Evolutionary conservation across 768 basidiomycete genomes (phyloP).

Genomic region (Pleurotus salmoneostramineus): DNA sequence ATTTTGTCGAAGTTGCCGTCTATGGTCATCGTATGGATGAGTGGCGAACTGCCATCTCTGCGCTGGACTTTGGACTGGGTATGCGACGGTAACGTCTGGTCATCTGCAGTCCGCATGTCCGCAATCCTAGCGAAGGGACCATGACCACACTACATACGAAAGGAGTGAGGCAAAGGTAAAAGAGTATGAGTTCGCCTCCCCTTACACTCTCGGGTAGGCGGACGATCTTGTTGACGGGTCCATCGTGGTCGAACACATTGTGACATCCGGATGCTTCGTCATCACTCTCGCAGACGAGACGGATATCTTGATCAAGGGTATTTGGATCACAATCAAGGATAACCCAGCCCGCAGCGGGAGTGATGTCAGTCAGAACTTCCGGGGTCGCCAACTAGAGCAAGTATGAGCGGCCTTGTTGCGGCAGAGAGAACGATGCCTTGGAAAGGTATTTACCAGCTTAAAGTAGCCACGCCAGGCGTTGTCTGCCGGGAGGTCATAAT

Average conservation of each 20-base stretch:
- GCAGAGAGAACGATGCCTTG: background rate
- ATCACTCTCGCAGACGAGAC: slow-evolving; percentile 1
- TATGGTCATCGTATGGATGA: background rate
- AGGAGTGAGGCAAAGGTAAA: background rate
- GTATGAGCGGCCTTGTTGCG: no score
- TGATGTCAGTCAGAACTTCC: background rate
- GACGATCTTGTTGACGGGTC: slow-evolving; percentile 46
- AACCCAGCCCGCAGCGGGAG: background rate
- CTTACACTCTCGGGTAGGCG: slow-evolving; percentile 44
- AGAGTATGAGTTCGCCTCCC: background rate
- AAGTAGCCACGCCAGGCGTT: background rate
- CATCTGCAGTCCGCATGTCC: slow-evolving; percentile 26
- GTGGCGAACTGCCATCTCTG: slow-evolving; percentile 14
- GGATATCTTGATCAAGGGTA: slow-evolving; percentile 1
- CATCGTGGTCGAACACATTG: slow-evolving; percentile 31
- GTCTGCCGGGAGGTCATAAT: slow-evolving; percentile 13
- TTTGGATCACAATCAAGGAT: slow-evolving; percentile 5
- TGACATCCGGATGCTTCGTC: slow-evolving; percentile 26
- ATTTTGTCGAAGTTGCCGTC: background rate
- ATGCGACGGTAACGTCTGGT: slow-evolving; percentile 29
- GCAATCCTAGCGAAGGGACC: slow-evolving; percentile 20
- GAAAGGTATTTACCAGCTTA: background rate
- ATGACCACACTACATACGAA: background rate
- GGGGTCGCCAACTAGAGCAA: background rate
- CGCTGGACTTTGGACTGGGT: slow-evolving; percentile 19